A percentile compares a stretch with the other conserved stretches of the same genome.
phyloP scores from a whole-genome alignment of 1,284 basidiomycete genomes.

The Trametes pubescens region DNA sequence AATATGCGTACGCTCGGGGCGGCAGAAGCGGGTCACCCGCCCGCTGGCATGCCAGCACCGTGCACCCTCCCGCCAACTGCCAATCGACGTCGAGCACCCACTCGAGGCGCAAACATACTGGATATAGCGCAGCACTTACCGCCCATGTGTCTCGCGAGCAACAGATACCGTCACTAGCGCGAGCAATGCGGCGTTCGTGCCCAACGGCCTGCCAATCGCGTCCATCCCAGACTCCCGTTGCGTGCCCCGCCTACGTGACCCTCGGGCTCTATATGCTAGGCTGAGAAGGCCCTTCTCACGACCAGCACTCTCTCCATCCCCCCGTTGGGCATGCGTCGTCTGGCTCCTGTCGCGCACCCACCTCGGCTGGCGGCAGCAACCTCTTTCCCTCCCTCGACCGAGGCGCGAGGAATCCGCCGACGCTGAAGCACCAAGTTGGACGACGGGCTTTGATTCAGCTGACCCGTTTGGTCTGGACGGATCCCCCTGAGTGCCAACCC shows the following conservation, averaged over 20 bases:
- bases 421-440: neutral
- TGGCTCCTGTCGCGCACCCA: neutral
- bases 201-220: constrained; percentile 11
- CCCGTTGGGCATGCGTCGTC: neutral
- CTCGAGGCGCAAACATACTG: no score
- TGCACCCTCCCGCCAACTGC: neutral
- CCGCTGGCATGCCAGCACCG: neutral
- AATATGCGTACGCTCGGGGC: neutral
- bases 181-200: neutral
- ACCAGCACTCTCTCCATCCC: neutral
- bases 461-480: neutral
- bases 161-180: neutral
- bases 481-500: no score
- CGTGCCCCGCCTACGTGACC: constrained; percentile 5
- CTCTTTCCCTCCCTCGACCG: neutral
- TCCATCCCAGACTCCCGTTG: neutral
- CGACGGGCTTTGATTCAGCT: neutral
- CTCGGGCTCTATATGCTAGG: constrained; percentile 5
- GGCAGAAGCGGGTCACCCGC: no score
- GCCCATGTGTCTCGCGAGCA: neutral
- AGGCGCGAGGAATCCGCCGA: neutral
- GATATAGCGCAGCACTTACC: no score
- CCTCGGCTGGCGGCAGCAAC: neutral
- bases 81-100: no score
- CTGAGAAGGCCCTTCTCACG: constrained; percentile 12